Conservation (phyloP, 768 basidiomycete genomes). For the Amanita thiersii region DNA sequence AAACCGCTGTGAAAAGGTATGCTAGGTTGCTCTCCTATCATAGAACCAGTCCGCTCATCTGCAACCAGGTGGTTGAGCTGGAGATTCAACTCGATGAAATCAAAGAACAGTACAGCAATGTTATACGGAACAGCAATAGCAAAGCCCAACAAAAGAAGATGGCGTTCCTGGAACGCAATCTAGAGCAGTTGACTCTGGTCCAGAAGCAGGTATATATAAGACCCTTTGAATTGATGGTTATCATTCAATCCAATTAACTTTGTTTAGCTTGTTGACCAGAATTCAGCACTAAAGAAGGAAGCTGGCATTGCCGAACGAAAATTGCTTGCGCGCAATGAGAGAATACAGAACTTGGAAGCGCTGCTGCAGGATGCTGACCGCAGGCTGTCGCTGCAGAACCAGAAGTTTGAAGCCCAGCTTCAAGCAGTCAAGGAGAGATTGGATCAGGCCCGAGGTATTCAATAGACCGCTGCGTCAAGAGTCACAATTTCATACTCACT, state of each 20-base stretch:
- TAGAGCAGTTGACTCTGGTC: slow-evolving; percentile 90
- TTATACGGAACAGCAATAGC: slow-evolving; percentile 96
- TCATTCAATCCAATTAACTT: slow-evolving; percentile 12
- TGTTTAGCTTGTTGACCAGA: slow-evolving; percentile 91
- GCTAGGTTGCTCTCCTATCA: slow-evolving; percentile 11
- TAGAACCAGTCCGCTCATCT: slow-evolving; percentile 13
- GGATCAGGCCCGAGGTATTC: slow-evolving; percentile 85
- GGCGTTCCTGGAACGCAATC: slow-evolving; percentile 94
- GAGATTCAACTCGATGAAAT: slow-evolving; percentile 99
- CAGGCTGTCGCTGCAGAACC: slow-evolving; percentile 84
- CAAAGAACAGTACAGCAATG: slow-evolving; percentile 98
- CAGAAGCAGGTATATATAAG: slow-evolving; percentile 79
- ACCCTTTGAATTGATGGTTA: slow-evolving; percentile 4
- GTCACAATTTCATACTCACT: slow-evolving; percentile 13
- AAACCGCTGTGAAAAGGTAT: slow-evolving; percentile 98
- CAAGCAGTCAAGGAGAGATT: slow-evolving; percentile 88
- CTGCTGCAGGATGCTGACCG: slow-evolving; percentile 92
- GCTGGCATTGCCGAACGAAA: slow-evolving; percentile 96
- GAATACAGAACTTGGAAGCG: slow-evolving; percentile 94
- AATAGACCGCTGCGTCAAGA: too few species aligned
- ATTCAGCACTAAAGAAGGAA: slow-evolving; percentile 94
- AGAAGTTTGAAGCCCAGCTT: slow-evolving; percentile 91
- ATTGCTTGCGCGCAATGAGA: slow-evolving; percentile 90
- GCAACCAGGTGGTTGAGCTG: slow-evolving; percentile 84
- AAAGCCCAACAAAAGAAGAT: slow-evolving; percentile 99